Percentiles rank a stretch among this genome's conserved stretches.
Conservation (phyloP, 257 asterid species). For the Asclepias syriaca region DNA sequence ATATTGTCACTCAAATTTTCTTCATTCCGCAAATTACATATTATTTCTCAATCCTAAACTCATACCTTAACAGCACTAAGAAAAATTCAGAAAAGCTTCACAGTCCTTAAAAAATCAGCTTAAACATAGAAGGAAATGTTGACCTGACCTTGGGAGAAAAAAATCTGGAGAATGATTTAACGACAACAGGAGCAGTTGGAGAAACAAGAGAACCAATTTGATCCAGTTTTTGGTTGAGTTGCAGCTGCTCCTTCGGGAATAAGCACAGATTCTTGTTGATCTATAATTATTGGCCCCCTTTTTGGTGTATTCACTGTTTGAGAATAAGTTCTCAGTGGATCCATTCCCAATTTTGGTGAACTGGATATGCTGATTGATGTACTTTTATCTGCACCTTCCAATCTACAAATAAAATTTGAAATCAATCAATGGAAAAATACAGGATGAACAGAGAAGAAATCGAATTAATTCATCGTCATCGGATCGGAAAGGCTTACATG, state of each 20-base stretch:
- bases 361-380: conserved; percentile 20
- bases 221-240: conserved; percentile 11
- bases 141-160: neutral
- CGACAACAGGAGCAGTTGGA: conserved; percentile 29
- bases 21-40: no score
- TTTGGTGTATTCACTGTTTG: neutral
- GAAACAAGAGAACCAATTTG: conserved; percentile 34
- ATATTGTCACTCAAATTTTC: no score
- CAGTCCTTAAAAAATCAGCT: neutral
- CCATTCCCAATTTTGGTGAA: conserved; percentile 16
- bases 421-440: no score
- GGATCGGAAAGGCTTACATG: conserved; percentile 18
- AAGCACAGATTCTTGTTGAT: neutral
- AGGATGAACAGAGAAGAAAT: neutral
- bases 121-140: no score
- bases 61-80: no score
- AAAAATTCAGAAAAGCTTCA: neutral
- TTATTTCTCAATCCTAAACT: no score
- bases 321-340: conserved; percentile 7
- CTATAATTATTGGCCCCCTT: neutral
- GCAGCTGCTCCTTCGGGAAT: conserved; percentile 10
- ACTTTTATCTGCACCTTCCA: conserved; percentile 23
- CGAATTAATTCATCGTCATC: neutral
- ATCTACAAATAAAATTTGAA: conserved; percentile 10
- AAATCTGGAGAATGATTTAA: neutral